phyloP scores from a whole-genome alignment of 1,139 yeast species.

The Candida tropicalis region DNA sequence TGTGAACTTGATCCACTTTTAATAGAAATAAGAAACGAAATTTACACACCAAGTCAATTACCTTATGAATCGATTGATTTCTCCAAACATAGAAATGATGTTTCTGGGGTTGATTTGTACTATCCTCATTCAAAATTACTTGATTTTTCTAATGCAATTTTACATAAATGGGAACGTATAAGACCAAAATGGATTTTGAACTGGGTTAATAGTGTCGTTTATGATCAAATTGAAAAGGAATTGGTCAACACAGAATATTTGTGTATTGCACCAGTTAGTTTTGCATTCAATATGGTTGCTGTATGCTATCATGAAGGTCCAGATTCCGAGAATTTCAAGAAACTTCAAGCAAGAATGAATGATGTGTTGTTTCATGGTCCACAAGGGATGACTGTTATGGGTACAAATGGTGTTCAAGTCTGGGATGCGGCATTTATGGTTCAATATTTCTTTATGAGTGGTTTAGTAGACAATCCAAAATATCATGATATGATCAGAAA shows the following conservation, averaged over 20 bases:
- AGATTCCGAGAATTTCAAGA: slow-evolving; percentile 61
- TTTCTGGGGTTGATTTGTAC: slow-evolving; percentile 90
- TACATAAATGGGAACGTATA: slow-evolving; percentile 67
- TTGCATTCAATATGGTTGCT: slow-evolving; percentile 80
- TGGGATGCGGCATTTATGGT: slow-evolving; percentile 96
- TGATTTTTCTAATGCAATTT: slow-evolving; percentile 59
- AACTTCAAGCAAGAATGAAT: slow-evolving; percentile 61
- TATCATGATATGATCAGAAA: slow-evolving; percentile 62
- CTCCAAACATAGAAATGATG: slow-evolving; percentile 70
- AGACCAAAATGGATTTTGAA: slow-evolving; percentile 77
- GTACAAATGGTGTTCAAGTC: slow-evolving; percentile 96
- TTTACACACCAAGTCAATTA: slow-evolving; percentile 52
- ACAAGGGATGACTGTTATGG: slow-evolving; percentile 91
- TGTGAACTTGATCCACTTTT: slow-evolving; percentile 70
- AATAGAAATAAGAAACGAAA: slow-evolving; percentile 68
- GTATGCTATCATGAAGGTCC: slow-evolving; percentile 69
- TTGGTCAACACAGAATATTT: slow-evolving; percentile 75
- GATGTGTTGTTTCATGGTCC: slow-evolving; percentile 86
- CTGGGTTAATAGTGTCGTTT: slow-evolving; percentile 53
- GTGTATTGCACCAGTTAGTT: slow-evolving; percentile 93
- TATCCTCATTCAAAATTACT: slow-evolving; percentile 83
- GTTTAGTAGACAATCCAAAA: slow-evolving; percentile 70
- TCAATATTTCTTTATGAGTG: slow-evolving; percentile 81
- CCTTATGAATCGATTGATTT: slow-evolving; percentile 74
- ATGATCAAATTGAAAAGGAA: slow-evolving; percentile 73